Conservation (phyloP, 768 basidiomycete genomes). For the Clathrus columnatus region DNA sequence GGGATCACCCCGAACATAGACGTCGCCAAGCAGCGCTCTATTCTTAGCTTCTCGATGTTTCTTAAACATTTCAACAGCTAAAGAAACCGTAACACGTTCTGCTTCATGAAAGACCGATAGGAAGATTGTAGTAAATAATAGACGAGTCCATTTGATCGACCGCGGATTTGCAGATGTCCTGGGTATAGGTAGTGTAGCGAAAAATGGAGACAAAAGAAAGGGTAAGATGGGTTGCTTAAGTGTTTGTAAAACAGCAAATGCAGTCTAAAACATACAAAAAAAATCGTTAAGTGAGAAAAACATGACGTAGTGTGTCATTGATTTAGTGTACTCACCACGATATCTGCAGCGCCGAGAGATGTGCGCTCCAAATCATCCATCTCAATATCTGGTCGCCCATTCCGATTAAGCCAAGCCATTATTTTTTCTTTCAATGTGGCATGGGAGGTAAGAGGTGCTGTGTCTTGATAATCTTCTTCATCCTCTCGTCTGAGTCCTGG, state of each 20-base stretch:
- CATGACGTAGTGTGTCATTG: not conserved
- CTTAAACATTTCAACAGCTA: not conserved
- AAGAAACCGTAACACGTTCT: conserved; percentile 10
- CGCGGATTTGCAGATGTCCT: conserved; percentile 1
- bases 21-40: conserved; percentile 5
- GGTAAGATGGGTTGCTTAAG: conserved; percentile 17
- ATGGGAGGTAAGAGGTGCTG: not conserved
- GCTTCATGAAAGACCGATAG: conserved; percentile 14
- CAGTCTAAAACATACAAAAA: conserved; percentile 10
- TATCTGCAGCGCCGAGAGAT: conserved; percentile 8
- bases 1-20: conserved; percentile 1
- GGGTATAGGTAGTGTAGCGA: conserved; percentile 16
- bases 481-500: not conserved
- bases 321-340: conserved; percentile 5
- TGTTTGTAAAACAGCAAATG: conserved; percentile 13
- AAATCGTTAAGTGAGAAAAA: not conserved
- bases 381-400: not conserved
- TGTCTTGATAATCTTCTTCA: not conserved
- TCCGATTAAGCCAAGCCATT: conserved; percentile 6
- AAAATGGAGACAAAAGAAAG: conserved; percentile 17
- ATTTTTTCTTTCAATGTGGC: conserved; percentile 4
- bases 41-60: conserved; percentile 5
- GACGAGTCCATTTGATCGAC: conserved; percentile 11
- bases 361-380: conserved; percentile 14
- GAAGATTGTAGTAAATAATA: conserved; percentile 6